A percentile compares a stretch with the other conserved stretches of the same genome.
These are phyloP conservation scores for Alternaria longipes DNA, from an alignment of 2,329 filamentous ascomycete genomes.

Conservation along the genomic window DNA sequence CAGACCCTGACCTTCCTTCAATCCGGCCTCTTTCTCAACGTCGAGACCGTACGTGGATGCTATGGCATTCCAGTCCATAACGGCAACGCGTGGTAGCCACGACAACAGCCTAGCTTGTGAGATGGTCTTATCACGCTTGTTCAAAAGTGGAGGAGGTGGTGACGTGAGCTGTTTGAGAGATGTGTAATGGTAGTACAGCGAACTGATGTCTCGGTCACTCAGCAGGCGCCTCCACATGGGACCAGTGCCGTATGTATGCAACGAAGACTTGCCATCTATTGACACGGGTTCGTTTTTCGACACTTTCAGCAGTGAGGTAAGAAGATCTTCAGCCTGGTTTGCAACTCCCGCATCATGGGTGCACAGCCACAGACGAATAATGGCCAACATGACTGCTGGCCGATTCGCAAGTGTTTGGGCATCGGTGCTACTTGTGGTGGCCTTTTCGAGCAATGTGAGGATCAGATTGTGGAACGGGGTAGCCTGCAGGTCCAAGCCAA, in stretches of 20 bases:
- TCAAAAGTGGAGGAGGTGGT: slow-evolving; percentile 48
- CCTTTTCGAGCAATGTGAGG: slow-evolving; percentile 66
- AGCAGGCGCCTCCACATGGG: slow-evolving; percentile 71
- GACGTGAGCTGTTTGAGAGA: slow-evolving; percentile 54
- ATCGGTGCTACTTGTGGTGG: slow-evolving; percentile 60
- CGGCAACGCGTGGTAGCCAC: slow-evolving; percentile 63
- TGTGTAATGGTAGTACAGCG: slow-evolving; percentile 64
- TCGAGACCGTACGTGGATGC: slow-evolving; percentile 61
- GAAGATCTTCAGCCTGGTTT: slow-evolving; percentile 61
- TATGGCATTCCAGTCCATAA: slow-evolving; percentile 64
- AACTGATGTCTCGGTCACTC: slow-evolving; percentile 67
- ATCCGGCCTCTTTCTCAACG: slow-evolving; percentile 57
- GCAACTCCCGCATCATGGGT: slow-evolving; percentile 65
- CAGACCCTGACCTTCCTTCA: slow-evolving; percentile 52
- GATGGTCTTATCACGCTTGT: slow-evolving; percentile 64
- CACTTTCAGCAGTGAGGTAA: slow-evolving; percentile 63
- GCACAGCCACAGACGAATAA: slow-evolving; percentile 68
- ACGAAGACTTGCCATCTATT: slow-evolving; percentile 39
- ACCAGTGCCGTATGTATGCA: slow-evolving; percentile 42
- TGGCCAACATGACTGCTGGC: slow-evolving; percentile 62
- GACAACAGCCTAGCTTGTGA: slow-evolving; percentile 69
- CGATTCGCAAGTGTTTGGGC: slow-evolving; percentile 67
- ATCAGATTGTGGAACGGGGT: slow-evolving; percentile 64
- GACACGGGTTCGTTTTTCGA: slow-evolving; percentile 54
- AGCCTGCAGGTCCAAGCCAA: slow-evolving; percentile 62